Percentiles rank a stretch among this genome's conserved stretches.
phyloP scores from a whole-genome alignment of 1,139 yeast species.

The Protomyces inouyei region DNA sequence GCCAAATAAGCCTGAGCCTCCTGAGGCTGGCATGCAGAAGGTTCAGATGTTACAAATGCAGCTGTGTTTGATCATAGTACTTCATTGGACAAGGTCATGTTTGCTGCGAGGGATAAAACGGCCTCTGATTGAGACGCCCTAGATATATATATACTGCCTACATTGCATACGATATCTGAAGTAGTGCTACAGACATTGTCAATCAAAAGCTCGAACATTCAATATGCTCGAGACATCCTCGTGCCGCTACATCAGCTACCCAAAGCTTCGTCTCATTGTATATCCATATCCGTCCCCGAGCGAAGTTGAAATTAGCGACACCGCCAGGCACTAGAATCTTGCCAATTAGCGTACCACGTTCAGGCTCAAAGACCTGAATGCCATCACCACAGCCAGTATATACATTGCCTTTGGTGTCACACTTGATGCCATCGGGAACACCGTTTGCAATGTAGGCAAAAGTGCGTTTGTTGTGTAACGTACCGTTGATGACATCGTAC shows the following conservation, averaged over 20 bases:
- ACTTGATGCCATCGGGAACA: conserved; percentile 38
- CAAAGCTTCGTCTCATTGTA: conserved; percentile 28
- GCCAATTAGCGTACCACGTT: conserved; percentile 36
- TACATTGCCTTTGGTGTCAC: conserved; percentile 36
- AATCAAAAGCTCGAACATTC: conserved; percentile 15
- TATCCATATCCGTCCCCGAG: conserved; percentile 30
- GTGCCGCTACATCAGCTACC: conserved; percentile 13
- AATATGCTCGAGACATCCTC: conserved; percentile 28
- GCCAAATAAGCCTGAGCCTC: no score
- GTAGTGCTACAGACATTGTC: no score
- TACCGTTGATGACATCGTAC: conserved; percentile 24
- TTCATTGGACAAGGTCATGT: no score
- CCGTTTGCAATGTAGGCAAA: conserved; percentile 33
- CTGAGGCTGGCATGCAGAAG: no score
- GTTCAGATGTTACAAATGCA: no score
- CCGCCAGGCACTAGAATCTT: conserved; percentile 35
- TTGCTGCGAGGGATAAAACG: no score
- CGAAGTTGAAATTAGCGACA: conserved; percentile 37
- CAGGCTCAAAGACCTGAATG: conserved; percentile 37
- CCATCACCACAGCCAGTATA: conserved; percentile 38
- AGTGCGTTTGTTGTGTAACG: background rate
- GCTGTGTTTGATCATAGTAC: no score
- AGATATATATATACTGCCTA: no score
- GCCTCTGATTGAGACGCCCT: no score
- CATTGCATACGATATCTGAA: no score